phyloP scores from a whole-genome alignment of 805 yeast genomes.

The Teunomyces tritomae region DNA sequence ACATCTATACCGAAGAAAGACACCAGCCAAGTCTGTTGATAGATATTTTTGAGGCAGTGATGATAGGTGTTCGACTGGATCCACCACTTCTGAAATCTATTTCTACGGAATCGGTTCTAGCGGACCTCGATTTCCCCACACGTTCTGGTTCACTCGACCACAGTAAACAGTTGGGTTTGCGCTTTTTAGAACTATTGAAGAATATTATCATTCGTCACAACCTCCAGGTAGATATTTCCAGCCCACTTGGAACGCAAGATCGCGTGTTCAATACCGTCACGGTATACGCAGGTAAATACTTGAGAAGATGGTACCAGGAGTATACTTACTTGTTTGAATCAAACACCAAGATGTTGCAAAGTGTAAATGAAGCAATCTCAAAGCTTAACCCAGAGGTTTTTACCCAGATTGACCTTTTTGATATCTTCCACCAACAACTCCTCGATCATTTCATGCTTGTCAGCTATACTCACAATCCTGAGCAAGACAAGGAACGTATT shows the following conservation, averaged over 20 bases:
- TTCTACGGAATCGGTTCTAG: not conserved
- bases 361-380: too few species aligned
- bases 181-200: not conserved
- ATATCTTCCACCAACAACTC: constrained; percentile 3
- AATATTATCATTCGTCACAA: not conserved
- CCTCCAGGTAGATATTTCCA: not conserved
- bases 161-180: not conserved
- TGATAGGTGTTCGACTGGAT: too few species aligned
- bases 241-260: not conserved
- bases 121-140: not conserved
- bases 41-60: too few species aligned
- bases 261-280: not conserved
- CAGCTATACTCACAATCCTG: not conserved
- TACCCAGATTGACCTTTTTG: too few species aligned
- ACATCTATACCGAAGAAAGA: too few species aligned
- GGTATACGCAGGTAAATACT: not conserved
- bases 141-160: too few species aligned
- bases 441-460: constrained; percentile 2
- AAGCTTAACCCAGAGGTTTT: too few species aligned
- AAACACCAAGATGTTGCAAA: not conserved
- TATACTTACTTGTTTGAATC: not conserved
- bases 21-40: too few species aligned
- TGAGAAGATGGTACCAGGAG: not conserved
- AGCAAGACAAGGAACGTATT: constrained; percentile 4
- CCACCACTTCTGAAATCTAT: too few species aligned